phyloP scores from a whole-genome alignment of 2,329 filamentous ascomycete species.

The Talaromyces sp. region DNA sequence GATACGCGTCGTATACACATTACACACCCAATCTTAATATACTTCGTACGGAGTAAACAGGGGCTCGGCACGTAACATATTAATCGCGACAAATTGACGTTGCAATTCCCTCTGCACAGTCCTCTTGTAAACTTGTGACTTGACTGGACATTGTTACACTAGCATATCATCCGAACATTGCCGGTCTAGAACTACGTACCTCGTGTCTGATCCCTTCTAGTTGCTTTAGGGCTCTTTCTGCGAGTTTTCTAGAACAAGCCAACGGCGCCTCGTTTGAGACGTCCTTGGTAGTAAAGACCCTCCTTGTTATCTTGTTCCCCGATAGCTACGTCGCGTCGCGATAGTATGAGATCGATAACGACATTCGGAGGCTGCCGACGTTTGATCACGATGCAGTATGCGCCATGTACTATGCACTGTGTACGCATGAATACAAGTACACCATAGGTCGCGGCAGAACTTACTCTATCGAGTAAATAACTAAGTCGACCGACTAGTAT shows the following conservation, averaged over 20 bases:
- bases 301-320: not conserved
- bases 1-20: not conserved
- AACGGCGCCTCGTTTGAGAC: not conserved
- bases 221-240: slow-evolving; percentile 1
- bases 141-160: too few species aligned
- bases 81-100: not conserved
- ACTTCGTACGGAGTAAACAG: too few species aligned
- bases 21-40: not conserved
- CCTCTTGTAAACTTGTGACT: not conserved
- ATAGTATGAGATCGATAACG: not conserved
- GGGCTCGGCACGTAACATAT: not conserved
- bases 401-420: not conserved
- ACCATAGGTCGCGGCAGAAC: not conserved
- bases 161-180: not conserved
- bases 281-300: not conserved
- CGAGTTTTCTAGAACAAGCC: not conserved
- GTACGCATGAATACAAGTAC: not conserved
- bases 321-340: not conserved
- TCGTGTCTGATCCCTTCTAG: not conserved
- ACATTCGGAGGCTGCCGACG: slow-evolving; percentile 3
- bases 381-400: too few species aligned
- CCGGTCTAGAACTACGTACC: not conserved
- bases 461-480: not conserved
- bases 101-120: not conserved
- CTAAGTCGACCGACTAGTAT: not conserved